phyloP scores from a whole-genome alignment of 2,329 filamentous ascomycete genomes.

The Trichoderma arundinaceum region DNA sequence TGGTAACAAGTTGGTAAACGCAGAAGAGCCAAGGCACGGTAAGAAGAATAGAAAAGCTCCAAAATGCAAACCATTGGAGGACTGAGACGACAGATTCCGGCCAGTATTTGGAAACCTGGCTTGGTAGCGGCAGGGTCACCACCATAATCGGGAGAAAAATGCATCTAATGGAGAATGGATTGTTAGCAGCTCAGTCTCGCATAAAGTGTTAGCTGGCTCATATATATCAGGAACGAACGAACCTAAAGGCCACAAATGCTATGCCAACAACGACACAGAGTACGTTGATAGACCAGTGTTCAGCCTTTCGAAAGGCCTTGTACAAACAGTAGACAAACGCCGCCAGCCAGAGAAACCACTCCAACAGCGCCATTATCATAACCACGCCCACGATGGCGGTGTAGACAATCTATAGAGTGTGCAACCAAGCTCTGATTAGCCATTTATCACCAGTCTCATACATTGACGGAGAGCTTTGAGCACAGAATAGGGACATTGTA shows the following conservation, averaged over 20 bases:
- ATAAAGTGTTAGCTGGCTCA: neutral
- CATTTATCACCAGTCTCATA: neutral
- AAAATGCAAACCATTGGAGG: conserved; percentile 95
- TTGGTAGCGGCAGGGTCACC: conserved; percentile 84
- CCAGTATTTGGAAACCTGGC: conserved; percentile 73
- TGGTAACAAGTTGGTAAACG: conserved; percentile 87
- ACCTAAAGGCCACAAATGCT: conserved; percentile 63
- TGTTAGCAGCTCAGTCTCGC: neutral
- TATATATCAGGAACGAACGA: neutral
- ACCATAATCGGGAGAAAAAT: conserved; percentile 95
- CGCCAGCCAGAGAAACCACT: conserved; percentile 95
- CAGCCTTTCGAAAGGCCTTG: conserved; percentile 88
- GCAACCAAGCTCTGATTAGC: neutral
- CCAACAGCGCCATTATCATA: conserved; percentile 83
- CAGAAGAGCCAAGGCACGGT: conserved; percentile 92
- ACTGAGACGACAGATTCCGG: conserved; percentile 70
- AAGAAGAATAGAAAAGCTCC: conserved; percentile 83
- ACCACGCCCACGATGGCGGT: conserved; percentile 79
- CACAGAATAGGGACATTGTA: neutral
- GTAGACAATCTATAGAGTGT: conserved; percentile 73
- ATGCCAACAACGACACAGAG: conserved; percentile 77
- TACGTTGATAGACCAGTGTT: conserved; percentile 81
- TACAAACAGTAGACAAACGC: conserved; percentile 89
- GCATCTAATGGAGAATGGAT: conserved; percentile 54
- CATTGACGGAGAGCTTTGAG: no score